A percentile compares a stretch with the other conserved stretches of the same genome.
These are phyloP conservation scores for Tetradesmus obliquus DNA, from an alignment of 139 green algal genomes.

Conservation along the genomic window DNA sequence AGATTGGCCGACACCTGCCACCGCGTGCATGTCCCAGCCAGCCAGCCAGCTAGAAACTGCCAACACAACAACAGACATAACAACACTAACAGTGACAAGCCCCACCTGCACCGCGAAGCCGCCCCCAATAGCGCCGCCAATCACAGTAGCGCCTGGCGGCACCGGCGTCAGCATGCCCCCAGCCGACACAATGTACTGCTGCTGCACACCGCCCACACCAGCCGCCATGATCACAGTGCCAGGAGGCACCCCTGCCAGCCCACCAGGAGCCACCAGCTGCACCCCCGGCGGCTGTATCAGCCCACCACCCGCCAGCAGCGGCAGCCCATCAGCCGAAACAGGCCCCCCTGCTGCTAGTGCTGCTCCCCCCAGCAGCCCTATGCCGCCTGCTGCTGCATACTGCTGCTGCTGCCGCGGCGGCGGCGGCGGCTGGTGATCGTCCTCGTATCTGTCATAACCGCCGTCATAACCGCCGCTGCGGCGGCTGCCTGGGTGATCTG, in stretches of 20 bases:
- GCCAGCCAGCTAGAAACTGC: too few relatives aligned
- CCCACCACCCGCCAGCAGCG: not conserved
- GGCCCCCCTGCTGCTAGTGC: not conserved
- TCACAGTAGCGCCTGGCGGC: not conserved
- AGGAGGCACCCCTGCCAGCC: not conserved
- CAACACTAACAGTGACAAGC: too few relatives aligned
- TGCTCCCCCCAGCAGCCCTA: not conserved
- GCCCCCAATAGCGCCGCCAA: not conserved
- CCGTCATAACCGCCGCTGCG: too few relatives aligned
- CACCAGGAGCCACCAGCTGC: not conserved
- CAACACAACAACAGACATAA: too few relatives aligned
- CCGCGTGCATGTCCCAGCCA: too few relatives aligned
- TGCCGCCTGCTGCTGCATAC: not conserved
- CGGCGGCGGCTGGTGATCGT: not conserved
- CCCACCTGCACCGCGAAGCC: not conserved
- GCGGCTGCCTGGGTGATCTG: not conserved
- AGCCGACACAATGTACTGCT: constrained; percentile 12
- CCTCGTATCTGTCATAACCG: not conserved
- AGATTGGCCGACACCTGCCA: too few relatives aligned
- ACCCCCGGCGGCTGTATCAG: not conserved
- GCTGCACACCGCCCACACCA: not conserved
- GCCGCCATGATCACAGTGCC: constrained; percentile 1
- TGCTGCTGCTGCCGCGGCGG: not conserved
- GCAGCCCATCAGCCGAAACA: not conserved
- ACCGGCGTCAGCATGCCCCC: constrained; percentile 7